Percentiles rank a stretch among this genome's conserved stretches.
These are phyloP conservation scores for Pseudozyma flocculosa DNA, from an alignment of 1,284 basidiomycete genomes.

Conservation along the genomic window DNA sequence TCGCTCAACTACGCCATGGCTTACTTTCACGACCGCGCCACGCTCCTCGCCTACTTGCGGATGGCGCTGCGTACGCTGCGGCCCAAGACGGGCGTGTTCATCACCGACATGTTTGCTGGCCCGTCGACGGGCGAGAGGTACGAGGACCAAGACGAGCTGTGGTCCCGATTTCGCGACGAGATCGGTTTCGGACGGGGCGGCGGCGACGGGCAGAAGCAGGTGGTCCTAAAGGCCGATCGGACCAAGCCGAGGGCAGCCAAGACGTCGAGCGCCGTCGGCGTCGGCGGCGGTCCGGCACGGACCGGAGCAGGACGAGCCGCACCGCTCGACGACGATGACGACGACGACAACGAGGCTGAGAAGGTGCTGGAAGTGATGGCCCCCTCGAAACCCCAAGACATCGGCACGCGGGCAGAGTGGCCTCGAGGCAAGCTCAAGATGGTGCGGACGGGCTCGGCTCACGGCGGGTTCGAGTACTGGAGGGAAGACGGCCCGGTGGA, in stretches of 20 bases:
- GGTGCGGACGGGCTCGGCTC: constrained; percentile 33
- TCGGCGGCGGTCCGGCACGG: too few relatives aligned
- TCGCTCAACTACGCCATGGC: constrained; percentile 50
- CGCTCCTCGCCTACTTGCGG: constrained; percentile 31
- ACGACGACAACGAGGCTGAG: constrained; percentile 6
- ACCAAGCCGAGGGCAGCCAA: background rate
- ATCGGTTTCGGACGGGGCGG: constrained; percentile 7
- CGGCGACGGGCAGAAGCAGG: constrained; percentile 1
- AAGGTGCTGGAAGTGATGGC: constrained; percentile 12
- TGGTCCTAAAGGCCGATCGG: constrained; percentile 1
- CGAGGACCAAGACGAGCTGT: constrained; percentile 9
- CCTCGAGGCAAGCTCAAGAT: constrained; percentile 44
- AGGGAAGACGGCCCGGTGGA: constrained; percentile 50
- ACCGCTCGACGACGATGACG: too few relatives aligned
- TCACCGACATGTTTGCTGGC: constrained; percentile 49
- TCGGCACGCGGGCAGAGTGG: constrained; percentile 38
- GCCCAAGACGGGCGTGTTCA: constrained; percentile 38
- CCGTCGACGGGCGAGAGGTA: constrained; percentile 36
- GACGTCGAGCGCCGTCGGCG: too few relatives aligned
- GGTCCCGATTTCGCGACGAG: constrained; percentile 12
- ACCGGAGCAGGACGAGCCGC: too few relatives aligned
- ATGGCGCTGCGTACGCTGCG: constrained; percentile 26
- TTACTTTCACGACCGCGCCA: constrained; percentile 45
- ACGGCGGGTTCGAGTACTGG: constrained; percentile 51
- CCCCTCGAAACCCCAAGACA: constrained; percentile 5